A percentile compares a stretch with the other conserved stretches of the same genome.
Evolutionary conservation across 1,284 basidiomycete genomes (phyloP).

Genomic region (Rhizoctonia solani): DNA sequence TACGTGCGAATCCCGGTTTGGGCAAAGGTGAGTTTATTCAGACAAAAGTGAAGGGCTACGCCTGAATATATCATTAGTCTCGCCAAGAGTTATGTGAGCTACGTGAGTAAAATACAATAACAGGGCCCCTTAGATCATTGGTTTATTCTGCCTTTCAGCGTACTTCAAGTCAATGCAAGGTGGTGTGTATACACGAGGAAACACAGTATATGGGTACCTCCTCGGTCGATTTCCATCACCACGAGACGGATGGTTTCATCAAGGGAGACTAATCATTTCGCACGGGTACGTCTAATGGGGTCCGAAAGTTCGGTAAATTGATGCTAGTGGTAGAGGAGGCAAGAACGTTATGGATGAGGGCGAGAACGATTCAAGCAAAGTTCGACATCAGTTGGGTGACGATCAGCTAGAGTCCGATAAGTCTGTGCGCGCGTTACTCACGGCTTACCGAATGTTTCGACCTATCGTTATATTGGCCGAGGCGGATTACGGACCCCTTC

Average conservation of each 20-base stretch:
- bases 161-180: constrained; percentile 35
- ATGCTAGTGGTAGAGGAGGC: constrained; percentile 3
- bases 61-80: background rate
- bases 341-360: constrained; percentile 11
- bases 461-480: constrained; percentile 25
- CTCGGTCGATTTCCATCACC: constrained; percentile 27
- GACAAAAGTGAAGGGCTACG: background rate
- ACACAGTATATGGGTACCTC: constrained; percentile 34
- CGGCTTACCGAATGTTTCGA: constrained; percentile 25
- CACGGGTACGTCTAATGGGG: constrained; percentile 6
- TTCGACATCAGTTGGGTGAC: constrained; percentile 24
- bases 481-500: constrained; percentile 23
- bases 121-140: background rate
- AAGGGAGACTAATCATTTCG: constrained; percentile 29
- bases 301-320: background rate
- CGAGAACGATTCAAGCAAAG: background rate
- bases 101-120: constrained; percentile 3
- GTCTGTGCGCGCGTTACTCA: constrained; percentile 17
- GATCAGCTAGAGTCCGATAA: constrained; percentile 28
- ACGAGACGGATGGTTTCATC: constrained; percentile 27
- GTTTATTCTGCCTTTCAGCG: background rate
- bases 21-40: constrained; percentile 4
- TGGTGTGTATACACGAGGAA: constrained; percentile 18
- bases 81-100: constrained; percentile 30
- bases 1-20: constrained; percentile 24